A percentile compares a stretch with the other conserved stretches of the same genome.
These are phyloP conservation scores for Leishmania guyanensis DNA, from an alignment of 208 protist species.

Conservation along the genomic window DNA sequence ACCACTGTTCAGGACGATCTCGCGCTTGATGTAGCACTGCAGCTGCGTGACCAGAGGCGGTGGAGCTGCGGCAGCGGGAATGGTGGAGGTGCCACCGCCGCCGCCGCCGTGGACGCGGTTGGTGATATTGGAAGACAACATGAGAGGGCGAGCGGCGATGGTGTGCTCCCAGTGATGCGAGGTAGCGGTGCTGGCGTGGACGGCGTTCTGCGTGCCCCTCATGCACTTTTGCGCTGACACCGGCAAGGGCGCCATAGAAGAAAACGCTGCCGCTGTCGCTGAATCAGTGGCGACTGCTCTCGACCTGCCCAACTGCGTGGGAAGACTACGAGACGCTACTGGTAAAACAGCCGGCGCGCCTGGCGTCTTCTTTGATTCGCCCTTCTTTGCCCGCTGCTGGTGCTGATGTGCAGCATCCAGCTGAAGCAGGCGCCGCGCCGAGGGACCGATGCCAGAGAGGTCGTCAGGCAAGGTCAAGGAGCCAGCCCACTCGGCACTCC, in stretches of 20 bases:
- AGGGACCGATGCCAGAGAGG: constrained; percentile 57
- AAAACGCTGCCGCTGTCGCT: not conserved
- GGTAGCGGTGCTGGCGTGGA: too few relatives aligned
- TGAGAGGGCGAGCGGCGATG: constrained; percentile 14
- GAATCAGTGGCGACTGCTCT: not conserved
- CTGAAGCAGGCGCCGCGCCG: constrained; percentile 41
- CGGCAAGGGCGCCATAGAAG: not conserved
- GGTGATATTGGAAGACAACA: constrained; percentile 23
- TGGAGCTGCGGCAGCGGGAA: constrained; percentile 7
- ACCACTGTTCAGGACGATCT: constrained; percentile 31
- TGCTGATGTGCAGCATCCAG: constrained; percentile 21
- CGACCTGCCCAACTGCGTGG: not conserved
- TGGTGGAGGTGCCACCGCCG: not conserved
- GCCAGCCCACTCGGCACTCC: not conserved
- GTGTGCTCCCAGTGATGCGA: not conserved
- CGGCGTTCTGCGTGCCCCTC: not conserved
- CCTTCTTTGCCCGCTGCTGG: not conserved
- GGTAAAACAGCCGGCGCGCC: not conserved
- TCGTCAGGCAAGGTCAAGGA: constrained; percentile 22
- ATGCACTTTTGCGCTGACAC: not conserved
- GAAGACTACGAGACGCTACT: constrained; percentile 15
- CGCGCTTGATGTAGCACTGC: constrained; percentile 45
- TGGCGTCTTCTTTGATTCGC: not conserved
- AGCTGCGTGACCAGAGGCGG: constrained; percentile 36
- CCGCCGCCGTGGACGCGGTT: not conserved